These are phyloP conservation scores for Pythium sp. DNA, from an alignment of 352 stramenopile species.

Conservation along the genomic window DNA sequence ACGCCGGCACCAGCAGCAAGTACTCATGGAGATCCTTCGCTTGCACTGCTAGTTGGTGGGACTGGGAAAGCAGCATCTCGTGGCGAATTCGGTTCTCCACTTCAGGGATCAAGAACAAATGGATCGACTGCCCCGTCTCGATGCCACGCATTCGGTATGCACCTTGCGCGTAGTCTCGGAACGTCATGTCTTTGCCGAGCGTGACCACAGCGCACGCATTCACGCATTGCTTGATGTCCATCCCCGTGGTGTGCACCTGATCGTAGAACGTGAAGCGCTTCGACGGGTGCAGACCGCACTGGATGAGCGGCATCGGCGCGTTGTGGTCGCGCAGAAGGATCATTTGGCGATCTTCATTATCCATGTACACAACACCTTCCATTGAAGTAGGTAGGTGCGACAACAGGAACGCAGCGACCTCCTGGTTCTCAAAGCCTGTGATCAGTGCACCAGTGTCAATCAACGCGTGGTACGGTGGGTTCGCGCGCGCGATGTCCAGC, in stretches of 20 bases:
- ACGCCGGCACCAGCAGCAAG: slow-evolving; percentile 85
- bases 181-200: slow-evolving; percentile 97
- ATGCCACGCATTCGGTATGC: slow-evolving; percentile 92
- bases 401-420: slow-evolving; percentile 86
- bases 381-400: slow-evolving; percentile 65
- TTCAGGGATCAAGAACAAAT: slow-evolving; percentile 91
- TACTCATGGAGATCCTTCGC: slow-evolving; percentile 46
- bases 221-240: slow-evolving; percentile 92
- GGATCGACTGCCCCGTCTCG: slow-evolving; percentile 90
- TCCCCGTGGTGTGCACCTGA: slow-evolving; percentile 92
- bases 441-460: slow-evolving; percentile 92
- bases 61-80: slow-evolving; percentile 57
- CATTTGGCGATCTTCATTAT: slow-evolving; percentile 87
- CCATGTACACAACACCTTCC: slow-evolving; percentile 91
- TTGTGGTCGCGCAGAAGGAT: slow-evolving; percentile 94
- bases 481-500: slow-evolving; percentile 68
- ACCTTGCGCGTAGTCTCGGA: slow-evolving; percentile 91
- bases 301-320: slow-evolving; percentile 90
- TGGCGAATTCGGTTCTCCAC: slow-evolving; percentile 87
- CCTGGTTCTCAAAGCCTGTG: slow-evolving; percentile 87
- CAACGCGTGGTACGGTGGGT: slow-evolving; percentile 81
- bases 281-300: slow-evolving; percentile 80
- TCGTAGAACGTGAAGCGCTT: slow-evolving; percentile 94
- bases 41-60: slow-evolving; percentile 18
- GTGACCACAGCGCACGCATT: slow-evolving; percentile 88